Evolutionary conservation across 148 eudicot genomes (phyloP).

Genomic region (Rhododendron simsii): DNA sequence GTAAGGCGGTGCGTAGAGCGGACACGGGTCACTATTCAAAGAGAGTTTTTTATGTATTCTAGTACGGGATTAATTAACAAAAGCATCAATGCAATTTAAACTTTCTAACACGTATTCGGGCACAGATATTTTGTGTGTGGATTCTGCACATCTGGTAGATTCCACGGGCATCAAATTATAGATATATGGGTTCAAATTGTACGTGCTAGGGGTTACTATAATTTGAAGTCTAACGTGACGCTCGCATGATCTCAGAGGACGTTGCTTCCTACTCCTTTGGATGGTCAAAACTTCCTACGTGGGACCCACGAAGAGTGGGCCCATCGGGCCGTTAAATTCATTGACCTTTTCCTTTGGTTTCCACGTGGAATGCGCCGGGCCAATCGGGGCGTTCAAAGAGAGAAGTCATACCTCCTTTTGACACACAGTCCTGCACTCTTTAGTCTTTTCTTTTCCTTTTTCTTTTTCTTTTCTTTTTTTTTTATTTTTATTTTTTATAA

Average conservation of each 20-base stretch:
- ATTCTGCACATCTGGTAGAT: neutral
- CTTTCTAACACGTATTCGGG: no score
- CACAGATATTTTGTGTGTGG: neutral
- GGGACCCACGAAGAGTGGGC: neutral
- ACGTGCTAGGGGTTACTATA: no score
- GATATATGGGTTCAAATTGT: no score
- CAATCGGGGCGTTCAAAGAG: neutral
- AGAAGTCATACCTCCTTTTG: no score
- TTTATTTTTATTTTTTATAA: no score
- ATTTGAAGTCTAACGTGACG: neutral
- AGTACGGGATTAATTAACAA: no score
- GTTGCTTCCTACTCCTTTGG: neutral
- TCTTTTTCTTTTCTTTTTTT: no score
- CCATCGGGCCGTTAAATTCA: neutral
- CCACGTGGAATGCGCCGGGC: neutral
- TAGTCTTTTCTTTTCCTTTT: no score
- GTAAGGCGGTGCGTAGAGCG: constrained; percentile 33
- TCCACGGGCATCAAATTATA: neutral
- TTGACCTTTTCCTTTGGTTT: neutral
- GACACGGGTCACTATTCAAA: neutral
- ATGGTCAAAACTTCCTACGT: no score
- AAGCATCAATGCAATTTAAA: no score
- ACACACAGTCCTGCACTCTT: no score
- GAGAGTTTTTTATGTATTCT: no score
- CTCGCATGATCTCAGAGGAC: neutral